Percentiles rank a stretch among this genome's conserved stretches.
Evolutionary conservation across 345 rosid genomes (phyloP).

Genomic region (Iberis pinnata): DNA sequence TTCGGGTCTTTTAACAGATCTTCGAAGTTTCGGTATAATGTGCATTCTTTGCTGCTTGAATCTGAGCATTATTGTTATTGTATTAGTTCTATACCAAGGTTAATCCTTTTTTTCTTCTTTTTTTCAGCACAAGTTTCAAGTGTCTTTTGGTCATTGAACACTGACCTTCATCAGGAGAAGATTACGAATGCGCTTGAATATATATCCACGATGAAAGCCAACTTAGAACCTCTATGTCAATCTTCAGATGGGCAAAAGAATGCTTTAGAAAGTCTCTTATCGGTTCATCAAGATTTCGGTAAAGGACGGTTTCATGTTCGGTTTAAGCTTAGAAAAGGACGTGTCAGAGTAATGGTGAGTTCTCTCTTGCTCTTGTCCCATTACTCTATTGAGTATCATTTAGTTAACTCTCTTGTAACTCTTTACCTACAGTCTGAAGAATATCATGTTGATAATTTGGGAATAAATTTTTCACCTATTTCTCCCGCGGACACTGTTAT

Average conservation of each 20-base stretch:
- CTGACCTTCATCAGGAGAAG: constrained; percentile 64
- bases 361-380: constrained; percentile 10
- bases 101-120: too few species aligned
- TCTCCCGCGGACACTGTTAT: constrained; percentile 36
- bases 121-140: constrained; percentile 54
- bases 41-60: constrained; percentile 1
- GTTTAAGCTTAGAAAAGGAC: constrained; percentile 82
- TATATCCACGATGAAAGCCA: constrained; percentile 67
- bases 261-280: constrained; percentile 43
- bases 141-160: constrained; percentile 66
- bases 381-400: not conserved
- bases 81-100: not conserved
- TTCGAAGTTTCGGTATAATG: constrained; percentile 69
- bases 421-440: constrained; percentile 54
- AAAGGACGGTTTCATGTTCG: constrained; percentile 60
- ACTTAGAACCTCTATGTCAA: constrained; percentile 47
- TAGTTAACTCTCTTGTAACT: constrained; percentile 5
- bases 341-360: constrained; percentile 63
- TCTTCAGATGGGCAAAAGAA: constrained; percentile 34
- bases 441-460: constrained; percentile 45
- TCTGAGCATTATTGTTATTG: not conserved
- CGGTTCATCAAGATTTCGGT: constrained; percentile 42
- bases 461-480: constrained; percentile 57
- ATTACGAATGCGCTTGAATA: constrained; percentile 58
- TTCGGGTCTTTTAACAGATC: constrained; percentile 57